Evolutionary conservation across 345 rosid species (phyloP), one percentile per base, ranked within the genome.

Genomic region (Lepidium africanum): DNA sequence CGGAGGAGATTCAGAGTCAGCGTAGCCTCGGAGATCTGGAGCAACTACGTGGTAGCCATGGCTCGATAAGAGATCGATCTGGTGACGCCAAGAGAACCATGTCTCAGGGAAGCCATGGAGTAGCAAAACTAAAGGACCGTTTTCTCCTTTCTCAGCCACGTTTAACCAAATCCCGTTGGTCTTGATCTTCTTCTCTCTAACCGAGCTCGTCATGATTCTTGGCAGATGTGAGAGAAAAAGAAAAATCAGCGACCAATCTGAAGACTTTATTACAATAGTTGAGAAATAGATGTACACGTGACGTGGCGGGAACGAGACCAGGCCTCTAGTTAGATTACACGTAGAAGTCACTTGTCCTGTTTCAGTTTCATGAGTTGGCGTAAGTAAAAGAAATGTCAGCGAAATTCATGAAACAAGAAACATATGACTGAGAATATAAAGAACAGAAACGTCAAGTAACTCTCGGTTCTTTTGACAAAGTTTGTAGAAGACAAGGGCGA

Each of bases 101-200:
- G 82, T 66, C 71, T 88, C 96, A 23, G 96, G 92, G 81, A 88
- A 88, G 36, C 96, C 92, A 69, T 84, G 91, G 43, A 87, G 85
- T 10, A 87, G 51, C 27, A 89, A 41, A 54, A 85, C 85, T 7
- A 87, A 69, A 3, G 90, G 86, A 7, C 89, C 82, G 0, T 85
- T 77, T 10, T 59, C 73, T 60, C 92, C 87, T 78, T 83, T 83
- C 79, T 85, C 87, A 2, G 73, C 86, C 9, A 76, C 57, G 56
- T 87, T 85, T 54, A 84, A 21, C 79, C 79, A 73, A 51, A 86
- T 68, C 5, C 87, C 91, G 48, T 82, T 84, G 69, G 62, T 72
- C 70, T 77, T 77, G 41, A 87, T 77, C 70, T 70, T 74, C 56
- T 59, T 54, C 77, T 83, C 83, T 38, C 45, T 77, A 46, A 83